Percentiles rank a stretch among this genome's conserved stretches.
Conservation (phyloP, 2,329 filamentous ascomycete genomes). For the Alternaria hordeiaustralica region DNA sequence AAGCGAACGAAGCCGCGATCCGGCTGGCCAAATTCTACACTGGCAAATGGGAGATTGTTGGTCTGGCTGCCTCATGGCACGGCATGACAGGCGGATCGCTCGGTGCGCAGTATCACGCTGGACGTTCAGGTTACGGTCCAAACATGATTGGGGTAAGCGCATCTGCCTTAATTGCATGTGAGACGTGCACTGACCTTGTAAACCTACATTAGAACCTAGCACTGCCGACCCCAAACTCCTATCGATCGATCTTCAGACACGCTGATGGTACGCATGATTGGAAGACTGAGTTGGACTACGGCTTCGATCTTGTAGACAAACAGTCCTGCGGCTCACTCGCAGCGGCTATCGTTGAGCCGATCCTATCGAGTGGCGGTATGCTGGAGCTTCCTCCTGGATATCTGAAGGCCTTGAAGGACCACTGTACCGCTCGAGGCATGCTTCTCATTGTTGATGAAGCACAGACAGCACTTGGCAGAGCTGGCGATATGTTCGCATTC, state of each 20-base stretch:
- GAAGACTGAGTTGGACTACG: constrained; percentile 68
- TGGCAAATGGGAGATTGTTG: constrained; percentile 70
- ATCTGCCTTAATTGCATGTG: neutral
- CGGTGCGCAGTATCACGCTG: constrained; percentile 62
- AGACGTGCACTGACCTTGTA: neutral
- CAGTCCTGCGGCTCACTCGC: constrained; percentile 67
- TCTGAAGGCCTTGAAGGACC: constrained; percentile 60
- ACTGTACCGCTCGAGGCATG: constrained; percentile 44
- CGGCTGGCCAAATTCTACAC: constrained; percentile 69
- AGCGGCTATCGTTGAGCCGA: constrained; percentile 68
- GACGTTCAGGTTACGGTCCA: constrained; percentile 56
- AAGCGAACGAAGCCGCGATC: constrained; percentile 64
- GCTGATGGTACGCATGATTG: constrained; percentile 69
- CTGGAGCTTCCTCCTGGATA: constrained; percentile 66
- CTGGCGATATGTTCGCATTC: constrained; percentile 60
- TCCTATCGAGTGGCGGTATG: constrained; percentile 66
- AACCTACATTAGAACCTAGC: constrained; percentile 50
- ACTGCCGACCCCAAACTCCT: constrained; percentile 66
- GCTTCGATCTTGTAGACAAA: constrained; percentile 66
- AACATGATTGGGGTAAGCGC: constrained; percentile 55
- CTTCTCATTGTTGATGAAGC: constrained; percentile 49
- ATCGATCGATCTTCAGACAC: constrained; percentile 66
- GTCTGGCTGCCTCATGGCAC: constrained; percentile 65
- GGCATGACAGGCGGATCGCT: constrained; percentile 64
- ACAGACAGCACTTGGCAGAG: constrained; percentile 45